Evolutionary conservation across 2,329 filamentous ascomycete genomes (phyloP).

Genomic region (Diplodia seriata): DNA sequence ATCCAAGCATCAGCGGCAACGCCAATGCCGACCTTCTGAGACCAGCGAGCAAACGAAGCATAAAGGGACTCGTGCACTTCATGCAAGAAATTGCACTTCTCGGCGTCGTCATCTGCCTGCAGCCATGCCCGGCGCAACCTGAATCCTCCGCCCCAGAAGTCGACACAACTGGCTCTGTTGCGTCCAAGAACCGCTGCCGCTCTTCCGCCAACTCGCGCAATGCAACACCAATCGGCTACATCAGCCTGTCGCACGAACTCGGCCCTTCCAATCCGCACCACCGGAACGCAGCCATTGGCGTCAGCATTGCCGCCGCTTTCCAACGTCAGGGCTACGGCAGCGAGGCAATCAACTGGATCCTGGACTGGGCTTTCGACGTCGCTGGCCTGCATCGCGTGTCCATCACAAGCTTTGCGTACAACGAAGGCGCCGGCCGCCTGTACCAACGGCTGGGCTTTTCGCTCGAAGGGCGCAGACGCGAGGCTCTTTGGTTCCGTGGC

Average conservation of each 20-base stretch:
- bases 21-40: slow-evolving; percentile 13
- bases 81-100: slow-evolving; percentile 8
- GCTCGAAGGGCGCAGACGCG: slow-evolving; percentile 52
- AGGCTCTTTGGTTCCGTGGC: slow-evolving; percentile 54
- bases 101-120: slow-evolving; percentile 26
- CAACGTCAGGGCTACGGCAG: slow-evolving; percentile 55
- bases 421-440: slow-evolving; percentile 51
- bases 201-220: not conserved
- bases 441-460: slow-evolving; percentile 57
- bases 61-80: slow-evolving; percentile 2
- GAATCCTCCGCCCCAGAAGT: not conserved
- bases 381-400: slow-evolving; percentile 56
- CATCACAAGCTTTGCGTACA: slow-evolving; percentile 53
- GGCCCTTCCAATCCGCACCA: slow-evolving; percentile 45
- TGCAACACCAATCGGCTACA: slow-evolving; percentile 14
- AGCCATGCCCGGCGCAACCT: not conserved
- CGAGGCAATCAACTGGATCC: slow-evolving; percentile 57
- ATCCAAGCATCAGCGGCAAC: slow-evolving; percentile 6
- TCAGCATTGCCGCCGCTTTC: slow-evolving; percentile 47
- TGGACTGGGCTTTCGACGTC: slow-evolving; percentile 56
- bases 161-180: not conserved
- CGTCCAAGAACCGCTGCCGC: not conserved
- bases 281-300: slow-evolving; percentile 51
- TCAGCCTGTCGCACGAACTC: slow-evolving; percentile 17
- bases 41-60: slow-evolving; percentile 11